Conservation (phyloP, 495 filamentous ascomycete species). For the Penicillium daleae region DNA sequence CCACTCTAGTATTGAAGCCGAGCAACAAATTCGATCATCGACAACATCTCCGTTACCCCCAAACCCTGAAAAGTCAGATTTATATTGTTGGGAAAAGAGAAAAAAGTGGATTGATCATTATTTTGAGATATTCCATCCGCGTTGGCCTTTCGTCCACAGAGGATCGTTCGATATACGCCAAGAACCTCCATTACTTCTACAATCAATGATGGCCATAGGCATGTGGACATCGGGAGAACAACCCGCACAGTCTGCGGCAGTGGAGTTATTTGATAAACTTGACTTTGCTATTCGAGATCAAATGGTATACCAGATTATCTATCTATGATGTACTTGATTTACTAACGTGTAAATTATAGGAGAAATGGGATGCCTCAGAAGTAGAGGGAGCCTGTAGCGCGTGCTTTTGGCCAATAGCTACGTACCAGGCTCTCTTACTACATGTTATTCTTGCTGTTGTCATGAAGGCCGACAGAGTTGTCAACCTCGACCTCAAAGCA, state of each 20-base stretch:
- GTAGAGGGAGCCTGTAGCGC: slow-evolving; percentile 11
- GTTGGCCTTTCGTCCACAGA: slow-evolving; percentile 39
- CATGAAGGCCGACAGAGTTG: neutral
- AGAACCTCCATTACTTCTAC: slow-evolving; percentile 31
- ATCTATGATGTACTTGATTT: neutral
- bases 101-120: slow-evolving; percentile 28
- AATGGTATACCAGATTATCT: slow-evolving; percentile 18
- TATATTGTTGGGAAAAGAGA: slow-evolving; percentile 6
- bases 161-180: slow-evolving; percentile 23
- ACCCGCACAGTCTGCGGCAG: slow-evolving; percentile 21
- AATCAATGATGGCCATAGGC: slow-evolving; percentile 35
- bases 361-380: slow-evolving; percentile 34
- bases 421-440: slow-evolving; percentile 39
- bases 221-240: slow-evolving; percentile 29
- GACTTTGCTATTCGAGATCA: slow-evolving; percentile 31
- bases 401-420: slow-evolving; percentile 35
- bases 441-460: slow-evolving; percentile 33
- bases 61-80: neutral
- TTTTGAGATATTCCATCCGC: slow-evolving; percentile 35
- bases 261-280: slow-evolving; percentile 30
- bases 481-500: slow-evolving; percentile 25
- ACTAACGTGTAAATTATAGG: slow-evolving; percentile 21
- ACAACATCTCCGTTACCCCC: neutral
- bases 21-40: neutral
- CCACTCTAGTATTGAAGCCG: neutral